A percentile compares a stretch with the other conserved stretches of the same genome.
Evolutionary conservation across 176 grass and related monocot species (phyloP).

Genomic region (Alloteropsis semialata): DNA sequence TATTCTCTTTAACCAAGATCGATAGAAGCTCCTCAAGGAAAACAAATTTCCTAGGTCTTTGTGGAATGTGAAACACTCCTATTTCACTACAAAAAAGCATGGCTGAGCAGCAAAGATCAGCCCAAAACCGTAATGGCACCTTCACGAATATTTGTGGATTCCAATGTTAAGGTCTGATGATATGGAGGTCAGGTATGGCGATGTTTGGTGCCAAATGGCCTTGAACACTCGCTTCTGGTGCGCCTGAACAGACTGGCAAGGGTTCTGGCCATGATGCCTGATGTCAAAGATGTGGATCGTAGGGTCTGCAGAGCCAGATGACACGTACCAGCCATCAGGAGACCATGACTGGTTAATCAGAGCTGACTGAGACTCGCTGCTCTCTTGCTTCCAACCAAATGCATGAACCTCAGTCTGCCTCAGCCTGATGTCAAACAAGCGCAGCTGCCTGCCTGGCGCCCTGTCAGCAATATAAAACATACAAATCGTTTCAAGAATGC

Average conservation of each 20-base stretch:
- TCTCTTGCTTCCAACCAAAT: slow-evolving; percentile 92
- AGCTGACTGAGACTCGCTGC: slow-evolving; percentile 91
- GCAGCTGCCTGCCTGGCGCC: slow-evolving; percentile 66
- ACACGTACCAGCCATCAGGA: slow-evolving; percentile 72
- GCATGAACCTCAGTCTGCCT: slow-evolving; percentile 77
- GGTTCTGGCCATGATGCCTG: slow-evolving; percentile 51
- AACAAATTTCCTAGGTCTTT: background rate
- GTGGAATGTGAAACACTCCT: background rate
- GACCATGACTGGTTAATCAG: slow-evolving; percentile 98
- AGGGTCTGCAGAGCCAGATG: slow-evolving; percentile 86
- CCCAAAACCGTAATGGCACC: background rate
- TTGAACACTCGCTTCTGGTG: slow-evolving; percentile 97
- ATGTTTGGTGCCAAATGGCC: slow-evolving; percentile 79
- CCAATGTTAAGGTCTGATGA: slow-evolving; percentile 92
- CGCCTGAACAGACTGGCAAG: slow-evolving; percentile 80
- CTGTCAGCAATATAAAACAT: slow-evolving; percentile 39
- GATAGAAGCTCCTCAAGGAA: background rate
- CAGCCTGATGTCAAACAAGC: slow-evolving; percentile 78
- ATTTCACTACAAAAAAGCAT: slow-evolving; percentile 12
- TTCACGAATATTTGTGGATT: slow-evolving; percentile 68
- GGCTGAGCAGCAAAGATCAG: background rate
- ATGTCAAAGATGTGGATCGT: slow-evolving; percentile 96
- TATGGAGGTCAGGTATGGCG: slow-evolving; percentile 81
- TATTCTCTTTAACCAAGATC: background rate
- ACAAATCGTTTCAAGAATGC: background rate